Evolutionary conservation across 148 eudicot genomes (phyloP).

Genomic region (Nepenthes gracilis): DNA sequence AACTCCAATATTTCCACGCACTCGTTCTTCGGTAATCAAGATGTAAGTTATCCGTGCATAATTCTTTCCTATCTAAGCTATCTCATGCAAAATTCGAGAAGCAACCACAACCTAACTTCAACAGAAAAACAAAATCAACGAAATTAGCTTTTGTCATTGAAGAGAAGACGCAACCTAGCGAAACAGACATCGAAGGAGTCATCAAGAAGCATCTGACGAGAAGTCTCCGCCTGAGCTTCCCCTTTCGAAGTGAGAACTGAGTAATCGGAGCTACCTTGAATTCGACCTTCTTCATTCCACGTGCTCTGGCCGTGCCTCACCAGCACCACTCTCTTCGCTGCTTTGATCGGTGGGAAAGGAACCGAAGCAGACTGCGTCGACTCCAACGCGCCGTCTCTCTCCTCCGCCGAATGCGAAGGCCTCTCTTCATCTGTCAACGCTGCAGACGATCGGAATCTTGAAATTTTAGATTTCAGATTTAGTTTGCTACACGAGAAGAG

Average conservation of each 20-base stretch:
- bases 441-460: constrained; percentile 9
- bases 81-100: too few relatives aligned
- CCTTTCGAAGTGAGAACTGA: constrained; percentile 75
- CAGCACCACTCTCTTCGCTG: constrained; percentile 74
- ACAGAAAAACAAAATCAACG: too few relatives aligned
- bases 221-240: constrained; percentile 81
- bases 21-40: too few relatives aligned
- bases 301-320: constrained; percentile 98
- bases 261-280: constrained; percentile 90
- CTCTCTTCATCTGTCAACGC: constrained; percentile 6
- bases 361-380: neutral
- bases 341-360: constrained; percentile 43
- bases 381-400: constrained; percentile 5
- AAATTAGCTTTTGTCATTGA: too few relatives aligned
- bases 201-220: constrained; percentile 68
- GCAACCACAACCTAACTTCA: too few relatives aligned
- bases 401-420: constrained; percentile 1
- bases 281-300: constrained; percentile 95
- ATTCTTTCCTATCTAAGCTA: too few relatives aligned
- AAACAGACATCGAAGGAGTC: constrained; percentile 83
- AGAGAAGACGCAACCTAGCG: constrained; percentile 37
- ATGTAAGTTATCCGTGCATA: too few relatives aligned
- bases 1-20: too few relatives aligned
- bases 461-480: too few relatives aligned
- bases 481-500: too few relatives aligned